A percentile compares a stretch with the other conserved stretches of the same genome.
phyloP scores from a whole-genome alignment of 2,329 filamentous ascomycete genomes.

The Pseudodiploospora longispora region DNA sequence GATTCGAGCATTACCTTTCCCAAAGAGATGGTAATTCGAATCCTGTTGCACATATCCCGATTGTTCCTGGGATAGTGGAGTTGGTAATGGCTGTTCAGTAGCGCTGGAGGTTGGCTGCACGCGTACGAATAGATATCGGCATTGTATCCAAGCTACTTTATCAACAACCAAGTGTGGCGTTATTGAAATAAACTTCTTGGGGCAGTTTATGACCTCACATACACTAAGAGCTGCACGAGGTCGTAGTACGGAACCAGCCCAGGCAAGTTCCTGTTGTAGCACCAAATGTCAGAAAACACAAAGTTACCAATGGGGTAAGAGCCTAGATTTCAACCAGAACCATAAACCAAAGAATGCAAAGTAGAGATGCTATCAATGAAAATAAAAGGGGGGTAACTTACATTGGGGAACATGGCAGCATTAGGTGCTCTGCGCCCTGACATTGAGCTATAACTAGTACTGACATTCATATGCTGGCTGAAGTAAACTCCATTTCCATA shows the following conservation, averaged over 20 bases:
- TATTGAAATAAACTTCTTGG: slow-evolving; percentile 47
- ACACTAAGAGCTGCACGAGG: slow-evolving; percentile 58
- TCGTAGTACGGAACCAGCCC: slow-evolving; percentile 60
- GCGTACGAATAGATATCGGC: slow-evolving; percentile 66
- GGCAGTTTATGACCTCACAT: slow-evolving; percentile 77
- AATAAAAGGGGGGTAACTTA: too few species aligned
- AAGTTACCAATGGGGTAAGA: not conserved
- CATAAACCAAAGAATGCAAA: too few species aligned
- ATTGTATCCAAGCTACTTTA: slow-evolving; percentile 80
- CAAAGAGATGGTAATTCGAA: slow-evolving; percentile 9
- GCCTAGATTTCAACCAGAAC: too few species aligned
- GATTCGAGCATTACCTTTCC: not conserved
- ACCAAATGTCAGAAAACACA: not conserved
- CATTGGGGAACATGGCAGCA: too few species aligned
- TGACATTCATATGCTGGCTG: slow-evolving; percentile 35
- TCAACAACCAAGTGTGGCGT: slow-evolving; percentile 63
- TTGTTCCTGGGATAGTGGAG: not conserved
- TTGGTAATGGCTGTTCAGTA: slow-evolving; percentile 7
- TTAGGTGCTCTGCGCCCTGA: too few species aligned
- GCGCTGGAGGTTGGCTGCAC: slow-evolving; percentile 10
- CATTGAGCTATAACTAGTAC: not conserved
- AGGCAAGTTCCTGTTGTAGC: slow-evolving; percentile 25
- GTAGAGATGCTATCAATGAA: too few species aligned
- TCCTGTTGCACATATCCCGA: slow-evolving; percentile 21
- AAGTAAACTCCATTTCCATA: slow-evolving; percentile 80